Percentiles rank a stretch among this genome's conserved stretches.
Evolutionary conservation across 352 stramenopile species (phyloP).

Genomic region (Phytophthora aleatoria): DNA sequence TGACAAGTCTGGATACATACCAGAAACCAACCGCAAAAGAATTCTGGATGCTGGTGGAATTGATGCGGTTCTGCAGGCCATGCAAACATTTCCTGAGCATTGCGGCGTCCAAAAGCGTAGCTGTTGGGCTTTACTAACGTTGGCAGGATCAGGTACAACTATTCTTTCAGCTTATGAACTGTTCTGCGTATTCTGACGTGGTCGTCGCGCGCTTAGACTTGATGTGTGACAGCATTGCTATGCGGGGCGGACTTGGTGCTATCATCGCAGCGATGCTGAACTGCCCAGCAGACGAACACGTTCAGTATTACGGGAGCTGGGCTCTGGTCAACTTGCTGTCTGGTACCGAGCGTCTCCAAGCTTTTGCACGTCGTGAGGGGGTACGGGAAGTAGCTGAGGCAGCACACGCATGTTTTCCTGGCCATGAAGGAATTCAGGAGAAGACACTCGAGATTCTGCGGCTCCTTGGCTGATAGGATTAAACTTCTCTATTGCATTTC

Average conservation of each 20-base stretch:
- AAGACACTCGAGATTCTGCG: slow-evolving; percentile 75
- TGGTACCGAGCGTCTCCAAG: slow-evolving; percentile 48
- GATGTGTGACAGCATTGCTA: slow-evolving; percentile 70
- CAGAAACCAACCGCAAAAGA: slow-evolving; percentile 85
- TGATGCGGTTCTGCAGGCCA: slow-evolving; percentile 80
- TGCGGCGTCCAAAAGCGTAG: slow-evolving; percentile 75
- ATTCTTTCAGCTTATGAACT: not conserved
- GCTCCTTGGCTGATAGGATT: slow-evolving; percentile 32
- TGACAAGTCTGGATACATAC: slow-evolving; percentile 1
- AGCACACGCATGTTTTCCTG: slow-evolving; percentile 80
- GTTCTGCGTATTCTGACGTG: not conserved
- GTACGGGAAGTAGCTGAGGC: slow-evolving; percentile 85
- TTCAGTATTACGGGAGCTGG: slow-evolving; percentile 74
- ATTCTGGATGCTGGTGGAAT: slow-evolving; percentile 74
- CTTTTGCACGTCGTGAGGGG: slow-evolving; percentile 66
- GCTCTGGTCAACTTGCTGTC: slow-evolving; percentile 73
- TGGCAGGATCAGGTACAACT: slow-evolving; percentile 69
- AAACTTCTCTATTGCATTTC: slow-evolving; percentile 25
- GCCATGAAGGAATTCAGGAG: slow-evolving; percentile 80
- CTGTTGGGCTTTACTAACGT: slow-evolving; percentile 84
- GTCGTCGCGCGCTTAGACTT: slow-evolving; percentile 38
- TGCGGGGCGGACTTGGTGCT: slow-evolving; percentile 63
- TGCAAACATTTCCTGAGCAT: slow-evolving; percentile 84
- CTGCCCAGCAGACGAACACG: slow-evolving; percentile 54
- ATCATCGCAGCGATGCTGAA: slow-evolving; percentile 82